These are phyloP conservation scores for Vitis hybrid DNA, from an alignment of 177 flowering plant genomes.

Conservation along the genomic window DNA sequence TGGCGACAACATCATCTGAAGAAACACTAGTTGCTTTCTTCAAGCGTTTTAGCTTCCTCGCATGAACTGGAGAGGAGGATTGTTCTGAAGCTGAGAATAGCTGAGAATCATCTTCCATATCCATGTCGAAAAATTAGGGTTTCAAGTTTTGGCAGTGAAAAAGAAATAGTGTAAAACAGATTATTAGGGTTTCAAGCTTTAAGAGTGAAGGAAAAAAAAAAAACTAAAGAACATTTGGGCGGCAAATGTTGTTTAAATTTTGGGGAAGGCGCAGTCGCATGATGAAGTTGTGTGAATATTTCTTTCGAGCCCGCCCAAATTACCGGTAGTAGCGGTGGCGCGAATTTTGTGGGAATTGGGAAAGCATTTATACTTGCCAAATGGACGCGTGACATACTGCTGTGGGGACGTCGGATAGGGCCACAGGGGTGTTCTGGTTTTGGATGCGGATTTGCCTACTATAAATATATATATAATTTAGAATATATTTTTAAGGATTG, in stretches of 20 bases:
- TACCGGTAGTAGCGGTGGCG: background rate
- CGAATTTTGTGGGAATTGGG: too few relatives aligned
- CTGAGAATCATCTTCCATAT: conserved; percentile 57
- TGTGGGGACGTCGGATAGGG: too few relatives aligned
- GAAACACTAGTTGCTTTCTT: conserved; percentile 38
- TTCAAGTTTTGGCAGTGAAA: background rate
- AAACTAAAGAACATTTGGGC: background rate
- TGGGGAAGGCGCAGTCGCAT: background rate
- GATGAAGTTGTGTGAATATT: background rate
- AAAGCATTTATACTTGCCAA: too few relatives aligned
- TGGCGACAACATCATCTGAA: background rate
- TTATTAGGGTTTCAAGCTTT: too few relatives aligned
- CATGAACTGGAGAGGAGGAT: conserved; percentile 34
- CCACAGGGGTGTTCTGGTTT: too few relatives aligned
- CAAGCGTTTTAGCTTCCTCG: conserved; percentile 57
- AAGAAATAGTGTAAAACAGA: too few relatives aligned
- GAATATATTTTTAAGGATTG: too few relatives aligned
- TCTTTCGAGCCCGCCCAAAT: background rate
- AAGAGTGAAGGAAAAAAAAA: background rate
- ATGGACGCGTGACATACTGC: too few relatives aligned
- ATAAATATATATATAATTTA: too few relatives aligned
- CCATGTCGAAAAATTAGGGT: conserved; percentile 35
- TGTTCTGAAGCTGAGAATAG: conserved; percentile 28
- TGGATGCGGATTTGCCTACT: too few relatives aligned
- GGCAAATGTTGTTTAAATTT: conserved; percentile 14